Conservation (phyloP, 2,329 filamentous ascomycete genomes). For the Magnaporthiopsis poae region DNA sequence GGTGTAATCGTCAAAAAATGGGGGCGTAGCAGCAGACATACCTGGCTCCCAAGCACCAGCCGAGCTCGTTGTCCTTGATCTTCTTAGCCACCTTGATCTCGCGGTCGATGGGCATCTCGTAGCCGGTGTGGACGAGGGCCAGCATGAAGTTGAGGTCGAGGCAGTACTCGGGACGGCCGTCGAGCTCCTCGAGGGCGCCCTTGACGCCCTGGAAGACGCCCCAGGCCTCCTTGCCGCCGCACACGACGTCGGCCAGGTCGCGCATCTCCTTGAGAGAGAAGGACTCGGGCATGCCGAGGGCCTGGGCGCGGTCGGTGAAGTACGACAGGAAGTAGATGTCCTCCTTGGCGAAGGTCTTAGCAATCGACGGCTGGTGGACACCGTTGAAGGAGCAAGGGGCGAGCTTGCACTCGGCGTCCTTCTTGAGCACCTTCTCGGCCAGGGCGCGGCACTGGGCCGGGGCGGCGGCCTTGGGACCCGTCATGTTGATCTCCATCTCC, state of each 20-base stretch:
- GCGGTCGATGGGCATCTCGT: constrained; percentile 92
- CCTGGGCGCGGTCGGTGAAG: constrained; percentile 90
- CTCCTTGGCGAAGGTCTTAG: constrained; percentile 83
- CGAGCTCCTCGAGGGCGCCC: constrained; percentile 69
- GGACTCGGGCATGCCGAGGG: constrained; percentile 94
- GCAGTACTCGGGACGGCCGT: constrained; percentile 78
- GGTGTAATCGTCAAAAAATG: no score
- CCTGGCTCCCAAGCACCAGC: constrained; percentile 96
- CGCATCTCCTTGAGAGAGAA: constrained; percentile 88
- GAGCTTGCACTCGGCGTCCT: constrained; percentile 71
- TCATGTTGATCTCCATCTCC: constrained; percentile 69
- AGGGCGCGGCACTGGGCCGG: constrained; percentile 82
- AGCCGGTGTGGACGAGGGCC: constrained; percentile 82
- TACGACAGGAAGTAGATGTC: constrained; percentile 96
- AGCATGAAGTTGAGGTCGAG: constrained; percentile 96
- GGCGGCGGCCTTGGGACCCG: constrained; percentile 64
- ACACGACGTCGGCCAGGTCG: constrained; percentile 75
- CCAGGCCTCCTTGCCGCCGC: constrained; percentile 68
- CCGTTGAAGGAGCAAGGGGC: constrained; percentile 98
- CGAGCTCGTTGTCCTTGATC: constrained; percentile 91
- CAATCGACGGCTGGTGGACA: constrained; percentile 82
- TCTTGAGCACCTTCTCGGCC: constrained; percentile 81
- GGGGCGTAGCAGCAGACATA: constrained; percentile 33
- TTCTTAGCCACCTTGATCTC: constrained; percentile 99
- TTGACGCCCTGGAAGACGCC: constrained; percentile 67